A percentile compares a stretch with the other conserved stretches of the same genome.
Evolutionary conservation across 257 asterid species (phyloP).

Genomic region (Hygrophila difformis): DNA sequence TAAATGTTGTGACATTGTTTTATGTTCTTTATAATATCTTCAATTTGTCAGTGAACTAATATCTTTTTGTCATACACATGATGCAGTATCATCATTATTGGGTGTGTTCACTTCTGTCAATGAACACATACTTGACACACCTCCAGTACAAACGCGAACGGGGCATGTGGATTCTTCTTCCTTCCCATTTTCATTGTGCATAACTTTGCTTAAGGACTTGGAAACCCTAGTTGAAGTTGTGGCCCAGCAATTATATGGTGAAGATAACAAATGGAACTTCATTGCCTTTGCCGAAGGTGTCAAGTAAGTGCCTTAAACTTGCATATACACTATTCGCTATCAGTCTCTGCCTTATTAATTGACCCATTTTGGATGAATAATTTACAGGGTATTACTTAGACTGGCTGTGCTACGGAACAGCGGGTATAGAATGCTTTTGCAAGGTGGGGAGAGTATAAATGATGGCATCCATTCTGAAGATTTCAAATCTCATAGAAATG

Average conservation of each 20-base stretch:
- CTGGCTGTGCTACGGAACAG: conserved; percentile 46
- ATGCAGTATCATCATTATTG: conserved; percentile 76
- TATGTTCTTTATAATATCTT: not conserved
- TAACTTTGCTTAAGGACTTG: conserved; percentile 87
- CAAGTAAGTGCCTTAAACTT: conserved; percentile 49
- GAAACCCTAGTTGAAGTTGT: conserved; percentile 93
- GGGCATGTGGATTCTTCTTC: conserved; percentile 46
- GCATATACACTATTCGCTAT: too few relatives aligned
- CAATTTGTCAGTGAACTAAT: conserved; percentile 7
- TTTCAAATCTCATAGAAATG: conserved; percentile 27
- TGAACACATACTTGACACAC: conserved; percentile 69
- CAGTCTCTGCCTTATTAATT: conserved; percentile 4
- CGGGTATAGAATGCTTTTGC: conserved; percentile 93
- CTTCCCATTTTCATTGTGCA: conserved; percentile 69
- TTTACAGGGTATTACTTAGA: conserved; percentile 72
- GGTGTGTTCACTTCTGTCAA: conserved; percentile 72
- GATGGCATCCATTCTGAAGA: conserved; percentile 25
- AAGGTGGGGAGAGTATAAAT: conserved; percentile 72
- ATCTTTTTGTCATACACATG: conserved; percentile 8
- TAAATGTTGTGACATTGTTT: not conserved
- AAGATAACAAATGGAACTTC: conserved; percentile 83
- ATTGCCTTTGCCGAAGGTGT: conserved; percentile 68
- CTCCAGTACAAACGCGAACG: conserved; percentile 29
- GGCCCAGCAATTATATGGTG: conserved; percentile 76
- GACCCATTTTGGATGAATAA: conserved; percentile 14